Base-by-base conservation (phyloP, 306 rosid species). In the Cicer pinnatifidum region DNA sequence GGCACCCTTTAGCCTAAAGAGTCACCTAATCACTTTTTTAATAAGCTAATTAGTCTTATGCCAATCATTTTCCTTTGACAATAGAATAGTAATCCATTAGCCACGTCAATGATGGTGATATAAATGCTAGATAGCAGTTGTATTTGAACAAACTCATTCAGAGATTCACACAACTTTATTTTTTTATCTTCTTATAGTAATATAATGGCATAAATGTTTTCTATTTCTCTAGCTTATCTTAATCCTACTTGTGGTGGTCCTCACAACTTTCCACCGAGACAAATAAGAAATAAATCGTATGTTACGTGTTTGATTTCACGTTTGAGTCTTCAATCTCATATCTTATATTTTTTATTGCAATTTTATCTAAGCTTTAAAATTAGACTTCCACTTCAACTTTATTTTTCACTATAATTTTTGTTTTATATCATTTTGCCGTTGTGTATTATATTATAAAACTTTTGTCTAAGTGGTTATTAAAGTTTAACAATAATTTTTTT, bases 81-180 rank as follows among this genome's bases (percentile, higher is more conserved):
- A 56, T 76, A 38, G 33, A 67, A 67, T 37, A 59, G n/a, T 60
- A 52, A 76, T 75, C 69, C 76, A 73, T 44, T 57, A 56, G 43
- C 76, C 84, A 71, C 63, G 72, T 80, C 84, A 71, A 59, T 20
- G 69, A 72, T 38, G 44, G 72, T 3, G 84, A 79, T 69, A 65
- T 62, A 46, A 68, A 80, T 28, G 5, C 75, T 28, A 28, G 35
- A 28, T 28, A 28, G 72, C 80, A 28, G 53, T 76, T 83, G 63
- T 78, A 56, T 83, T 75, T 73, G 74, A 71, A 67, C 38, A 52
- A 3, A 20, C 33, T 73, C 82, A 71, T 67, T 76, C 33, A 20
- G 66, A 75, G 66, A 75, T 54, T 41, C 72, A 75, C 84, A 83
- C 86, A 13, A 50, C 58, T 43, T 28, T 1, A 2, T 23, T 0